Evolutionary conservation across 352 stramenopile genomes (phyloP).

Genomic region (Phytophthora cryptogea): DNA sequence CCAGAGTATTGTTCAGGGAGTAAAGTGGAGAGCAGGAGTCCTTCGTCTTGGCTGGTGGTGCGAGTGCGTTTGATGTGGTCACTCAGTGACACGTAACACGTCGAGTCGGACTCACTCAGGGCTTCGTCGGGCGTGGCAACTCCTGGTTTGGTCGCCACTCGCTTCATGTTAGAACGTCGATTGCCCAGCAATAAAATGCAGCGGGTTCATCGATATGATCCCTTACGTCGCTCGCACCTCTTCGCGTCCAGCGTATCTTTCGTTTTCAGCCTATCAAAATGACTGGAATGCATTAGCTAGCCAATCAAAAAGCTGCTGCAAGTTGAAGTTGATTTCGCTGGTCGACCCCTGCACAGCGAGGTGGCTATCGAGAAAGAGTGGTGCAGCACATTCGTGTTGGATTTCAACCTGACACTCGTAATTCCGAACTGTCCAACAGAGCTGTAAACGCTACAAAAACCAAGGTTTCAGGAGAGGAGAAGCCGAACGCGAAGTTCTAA

Average conservation of each 20-base stretch:
- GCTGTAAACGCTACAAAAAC: too few species aligned
- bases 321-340: constrained; percentile 4
- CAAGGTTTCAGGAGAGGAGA: too few species aligned
- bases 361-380: too few species aligned
- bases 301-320: neutral
- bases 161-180: constrained; percentile 19
- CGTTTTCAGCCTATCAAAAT: constrained; percentile 1
- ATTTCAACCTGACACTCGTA: too few species aligned
- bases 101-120: constrained; percentile 26
- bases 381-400: too few species aligned
- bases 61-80: constrained; percentile 29
- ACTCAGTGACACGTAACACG: constrained; percentile 32
- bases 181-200: neutral
- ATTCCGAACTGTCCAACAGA: too few species aligned
- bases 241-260: constrained; percentile 26
- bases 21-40: constrained; percentile 21
- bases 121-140: constrained; percentile 25
- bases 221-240: constrained; percentile 9
- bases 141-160: constrained; percentile 10
- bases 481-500: too few species aligned
- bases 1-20: constrained; percentile 24
- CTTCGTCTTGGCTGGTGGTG: constrained; percentile 31
- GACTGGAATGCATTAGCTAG: too few species aligned
- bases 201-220: neutral
- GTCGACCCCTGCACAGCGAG: too few species aligned